A percentile compares a stretch with the other conserved stretches of the same genome.
phyloP scores from a whole-genome alignment of 108 stramenopile species.

The Aureococcus anophagefferens region DNA sequence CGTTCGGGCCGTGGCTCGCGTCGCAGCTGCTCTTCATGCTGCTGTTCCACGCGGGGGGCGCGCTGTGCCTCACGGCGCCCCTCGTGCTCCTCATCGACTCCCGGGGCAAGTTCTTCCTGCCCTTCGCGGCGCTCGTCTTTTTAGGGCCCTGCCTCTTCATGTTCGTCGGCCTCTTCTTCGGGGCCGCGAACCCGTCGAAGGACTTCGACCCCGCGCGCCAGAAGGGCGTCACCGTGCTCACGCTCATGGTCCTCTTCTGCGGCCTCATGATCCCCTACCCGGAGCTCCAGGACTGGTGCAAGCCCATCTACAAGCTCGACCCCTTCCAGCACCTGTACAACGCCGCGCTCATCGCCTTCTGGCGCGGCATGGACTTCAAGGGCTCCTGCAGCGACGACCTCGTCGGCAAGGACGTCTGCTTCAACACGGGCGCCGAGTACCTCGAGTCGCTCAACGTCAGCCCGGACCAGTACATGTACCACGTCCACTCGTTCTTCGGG shows the following conservation, averaged over 20 bases:
- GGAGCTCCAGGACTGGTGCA: neutral
- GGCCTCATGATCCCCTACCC: constrained; percentile 18
- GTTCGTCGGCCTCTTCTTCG: constrained; percentile 4
- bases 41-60: neutral
- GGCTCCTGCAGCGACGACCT: no score
- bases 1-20: neutral
- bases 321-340: no score
- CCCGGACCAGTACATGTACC: no score
- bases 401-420: no score
- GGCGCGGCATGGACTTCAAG: no score
- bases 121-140: neutral
- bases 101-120: neutral
- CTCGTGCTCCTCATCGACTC: constrained; percentile 1
- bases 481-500: no score
- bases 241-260: constrained; percentile 5
- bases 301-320: no score
- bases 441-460: no score
- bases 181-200: constrained; percentile 4
- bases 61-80: neutral
- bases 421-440: no score
- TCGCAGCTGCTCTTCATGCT: neutral
- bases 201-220: constrained; percentile 8
- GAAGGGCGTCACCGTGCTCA: neutral
- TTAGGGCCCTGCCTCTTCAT: no score
- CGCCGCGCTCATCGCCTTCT: no score